Evolutionary conservation across 177 flowering plant genomes (phyloP).

Genomic region (Telopea speciosissima): DNA sequence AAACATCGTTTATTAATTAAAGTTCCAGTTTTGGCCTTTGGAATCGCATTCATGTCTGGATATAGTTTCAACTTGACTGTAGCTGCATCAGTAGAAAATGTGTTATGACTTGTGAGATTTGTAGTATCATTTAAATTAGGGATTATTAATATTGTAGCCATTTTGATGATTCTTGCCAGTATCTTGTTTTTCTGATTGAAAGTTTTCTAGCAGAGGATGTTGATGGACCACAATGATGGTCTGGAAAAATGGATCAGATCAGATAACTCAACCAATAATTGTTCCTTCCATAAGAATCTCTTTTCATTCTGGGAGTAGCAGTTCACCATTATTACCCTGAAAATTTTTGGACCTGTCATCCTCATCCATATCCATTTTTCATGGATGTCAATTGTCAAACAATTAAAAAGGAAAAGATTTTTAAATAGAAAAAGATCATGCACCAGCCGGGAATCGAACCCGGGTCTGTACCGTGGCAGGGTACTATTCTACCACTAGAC

Average conservation of each 20-base stretch:
- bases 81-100: neutral
- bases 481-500: constrained; percentile 99
- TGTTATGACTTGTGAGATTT: too few relatives aligned
- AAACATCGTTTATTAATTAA: neutral
- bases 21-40: neutral
- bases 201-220: neutral
- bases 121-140: too few relatives aligned
- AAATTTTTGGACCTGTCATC: too few relatives aligned
- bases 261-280: neutral
- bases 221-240: neutral
- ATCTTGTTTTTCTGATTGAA: neutral
- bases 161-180: neutral
- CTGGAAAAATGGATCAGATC: neutral
- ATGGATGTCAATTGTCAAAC: too few relatives aligned
- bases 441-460: constrained; percentile 99
- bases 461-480: constrained; percentile 99
- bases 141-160: neutral
- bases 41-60: neutral
- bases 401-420: too few relatives aligned
- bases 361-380: too few relatives aligned
- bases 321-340: too few relatives aligned
- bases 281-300: neutral
- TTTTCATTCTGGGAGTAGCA: too few relatives aligned
- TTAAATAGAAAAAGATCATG: neutral
- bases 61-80: neutral